Conservation (phyloP, 2,329 filamentous ascomycete genomes). For the Emericellopsis cladophorae region DNA sequence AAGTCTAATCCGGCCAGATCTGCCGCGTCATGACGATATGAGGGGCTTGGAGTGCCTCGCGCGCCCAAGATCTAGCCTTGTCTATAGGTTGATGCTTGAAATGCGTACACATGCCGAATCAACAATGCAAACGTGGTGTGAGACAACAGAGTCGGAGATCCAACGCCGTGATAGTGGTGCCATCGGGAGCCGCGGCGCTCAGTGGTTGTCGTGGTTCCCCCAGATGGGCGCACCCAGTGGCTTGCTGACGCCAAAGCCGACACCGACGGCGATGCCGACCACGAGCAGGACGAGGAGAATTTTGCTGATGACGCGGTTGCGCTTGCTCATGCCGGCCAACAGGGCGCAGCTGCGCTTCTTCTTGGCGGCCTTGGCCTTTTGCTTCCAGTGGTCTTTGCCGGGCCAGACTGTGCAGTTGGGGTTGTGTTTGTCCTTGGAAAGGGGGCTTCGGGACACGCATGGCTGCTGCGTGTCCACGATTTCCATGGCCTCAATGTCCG, state of each 20-base stretch:
- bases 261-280: slow-evolving; percentile 37
- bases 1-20: too few relatives aligned
- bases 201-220: slow-evolving; percentile 21
- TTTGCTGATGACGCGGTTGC: slow-evolving; percentile 41
- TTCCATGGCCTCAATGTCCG: slow-evolving; percentile 40
- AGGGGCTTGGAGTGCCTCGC: too few relatives aligned
- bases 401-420: slow-evolving; percentile 35
- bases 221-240: slow-evolving; percentile 47
- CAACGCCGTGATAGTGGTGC: too few relatives aligned
- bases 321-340: slow-evolving; percentile 38
- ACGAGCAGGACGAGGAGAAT: slow-evolving; percentile 39
- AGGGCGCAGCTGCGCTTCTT: slow-evolving; percentile 34
- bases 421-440: slow-evolving; percentile 5
- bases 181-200: neutral
- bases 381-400: slow-evolving; percentile 45
- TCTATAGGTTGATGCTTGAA: too few relatives aligned
- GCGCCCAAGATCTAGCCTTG: neutral
- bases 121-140: too few relatives aligned
- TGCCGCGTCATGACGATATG: too few relatives aligned
- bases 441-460: slow-evolving; percentile 10
- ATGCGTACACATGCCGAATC: too few relatives aligned
- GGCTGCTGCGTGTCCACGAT: slow-evolving; percentile 14
- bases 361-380: slow-evolving; percentile 44
- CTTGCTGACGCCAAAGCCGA: slow-evolving; percentile 50
- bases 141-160: neutral